Base-by-base conservation (phyloP, 2,329 filamentous ascomycete species). In the Talaromyces atroroseus region DNA sequence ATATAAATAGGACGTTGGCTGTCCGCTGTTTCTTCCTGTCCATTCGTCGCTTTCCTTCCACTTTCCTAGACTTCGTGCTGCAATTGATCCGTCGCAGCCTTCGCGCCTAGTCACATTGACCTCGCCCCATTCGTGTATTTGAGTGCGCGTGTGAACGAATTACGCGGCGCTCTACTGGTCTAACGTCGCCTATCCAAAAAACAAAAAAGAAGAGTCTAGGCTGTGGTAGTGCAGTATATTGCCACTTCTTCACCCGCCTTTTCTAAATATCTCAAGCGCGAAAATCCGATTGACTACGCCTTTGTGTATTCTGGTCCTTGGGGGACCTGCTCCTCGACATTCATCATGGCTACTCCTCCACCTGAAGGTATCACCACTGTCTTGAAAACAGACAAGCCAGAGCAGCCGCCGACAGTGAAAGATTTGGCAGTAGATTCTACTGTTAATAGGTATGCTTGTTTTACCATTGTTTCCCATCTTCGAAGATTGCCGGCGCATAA, bases 261-360 rank as follows among this genome's bases (percentile, higher is more conserved):
- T 18, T 16, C 16, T 20, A 45, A 32, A 12, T 16, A 38, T 54
- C 44, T 26, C 14, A 7, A 8, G 44, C 18, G 18, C 21, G 52
- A 32, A 45, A 32, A 21, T 24, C 29, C 6, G n/a, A 48, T 23
- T 49, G 44, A 49, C 21, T 54, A 34, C 52, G n/a, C 20, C 32
- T 46, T 24, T 24, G 44, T 63, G 63, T 66, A 68, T 67, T 61
- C 40, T 60, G 64, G 63, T 61, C 63, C 52, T 49, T 54, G 58
- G 57, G 56, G 60, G 65, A 60, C 61, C 61, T 57, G 59, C 50
- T 47, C 24, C 44, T 58, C 55, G 59, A 60, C 52, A 57, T 60
- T 61, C 61, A 65, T 45, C 46, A 75, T 75, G 73, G 73, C 72
- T 64, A 75, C 73, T 52, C 72, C 73, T 66, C 73, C 73, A 63